Base-by-base conservation (phyloP, 2,329 filamentous ascomycete genomes). In the Coniella lustricola region DNA sequence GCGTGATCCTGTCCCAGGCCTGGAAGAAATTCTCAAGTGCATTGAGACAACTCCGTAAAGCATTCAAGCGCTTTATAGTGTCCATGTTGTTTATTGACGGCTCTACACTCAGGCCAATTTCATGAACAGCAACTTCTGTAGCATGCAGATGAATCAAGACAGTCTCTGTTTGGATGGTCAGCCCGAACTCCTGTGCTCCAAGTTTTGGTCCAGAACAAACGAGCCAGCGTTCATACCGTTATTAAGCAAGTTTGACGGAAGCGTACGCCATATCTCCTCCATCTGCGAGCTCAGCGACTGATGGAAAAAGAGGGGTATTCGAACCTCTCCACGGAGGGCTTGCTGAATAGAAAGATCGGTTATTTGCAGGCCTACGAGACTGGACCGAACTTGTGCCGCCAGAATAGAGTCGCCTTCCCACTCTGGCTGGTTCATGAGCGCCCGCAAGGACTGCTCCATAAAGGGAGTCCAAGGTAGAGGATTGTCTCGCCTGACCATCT, bases 391-490 rank as follows among this genome's bases (percentile, higher is more conserved):
- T 32, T 68, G 64, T 1, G 61, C 56, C 2, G 70, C 67, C 3
- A 84, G 64, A 2, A 76, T 55, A 22, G 67, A 64, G 56, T 84
- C 80, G 2, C 69, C 68, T 0, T 69, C 63, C 20, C 66, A 66
- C 48, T 81, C 74, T 7, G 67, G 67, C 1, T 68, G 62, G 14
- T 68, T 62, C 4, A 67, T 63, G 0, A 84, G 62, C 2, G 68
- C 54, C 4, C 67, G 60, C 1, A 83, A 63, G 32, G 72, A 77
- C 32, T 82, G 77, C 25, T 81, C 77, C 67, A 84, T 73, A 44
- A 80, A 72, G 1, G 72, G 55, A 1, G 73, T 81, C 80, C 80
- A 85, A 2, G 65, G 67, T 42, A 83, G 64, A 2, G 69, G 57
- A 45, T 81, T 76, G 43, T 71, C 66, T 39, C 71, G 70, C 20